A percentile compares a stretch with the other conserved stretches of the same genome.
phyloP scores from a whole-genome alignment of 176 grass and related monocot species.

The Leersia perrieri region DNA sequence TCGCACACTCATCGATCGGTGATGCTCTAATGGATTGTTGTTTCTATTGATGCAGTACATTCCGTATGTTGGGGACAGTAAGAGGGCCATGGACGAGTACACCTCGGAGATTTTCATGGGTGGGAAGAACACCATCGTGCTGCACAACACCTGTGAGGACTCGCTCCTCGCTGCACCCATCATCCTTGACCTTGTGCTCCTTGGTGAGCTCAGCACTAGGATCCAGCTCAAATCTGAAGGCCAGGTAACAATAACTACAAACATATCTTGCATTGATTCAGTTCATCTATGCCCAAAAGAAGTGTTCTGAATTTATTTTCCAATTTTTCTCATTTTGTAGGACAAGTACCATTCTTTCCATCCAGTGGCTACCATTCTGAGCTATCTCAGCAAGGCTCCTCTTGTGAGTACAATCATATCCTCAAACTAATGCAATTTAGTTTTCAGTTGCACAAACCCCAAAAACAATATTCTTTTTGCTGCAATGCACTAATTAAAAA shows the following conservation, averaged over 20 bases:
- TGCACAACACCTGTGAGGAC: constrained; percentile 91
- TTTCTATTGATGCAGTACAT: constrained; percentile 49
- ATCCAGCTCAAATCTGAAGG: constrained; percentile 75
- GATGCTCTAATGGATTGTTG: not conserved
- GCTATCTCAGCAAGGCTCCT: constrained; percentile 87
- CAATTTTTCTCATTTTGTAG: constrained; percentile 29
- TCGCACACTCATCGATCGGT: not conserved
- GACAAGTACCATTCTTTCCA: constrained; percentile 85
- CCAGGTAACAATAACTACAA: constrained; percentile 41
- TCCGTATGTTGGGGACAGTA: constrained; percentile 79
- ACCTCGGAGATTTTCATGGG: constrained; percentile 93
- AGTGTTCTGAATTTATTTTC: not conserved
- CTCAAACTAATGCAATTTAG: not conserved
- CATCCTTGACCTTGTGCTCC: constrained; percentile 75
- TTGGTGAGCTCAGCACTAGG: constrained; percentile 74
- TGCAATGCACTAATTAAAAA: no score
- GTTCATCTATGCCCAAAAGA: not conserved
- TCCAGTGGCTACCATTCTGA: constrained; percentile 75
- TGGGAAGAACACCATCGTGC: constrained; percentile 66
- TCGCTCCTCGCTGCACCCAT: constrained; percentile 74
- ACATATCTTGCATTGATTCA: not conserved
- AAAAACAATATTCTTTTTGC: no score
- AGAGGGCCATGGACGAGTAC: constrained; percentile 90
- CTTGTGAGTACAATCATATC: constrained; percentile 52
- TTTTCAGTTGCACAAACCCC: not conserved